Percentiles rank a stretch among this genome's conserved stretches.
phyloP scores from a whole-genome alignment of 805 yeast species.

The Candida hungchunana region DNA sequence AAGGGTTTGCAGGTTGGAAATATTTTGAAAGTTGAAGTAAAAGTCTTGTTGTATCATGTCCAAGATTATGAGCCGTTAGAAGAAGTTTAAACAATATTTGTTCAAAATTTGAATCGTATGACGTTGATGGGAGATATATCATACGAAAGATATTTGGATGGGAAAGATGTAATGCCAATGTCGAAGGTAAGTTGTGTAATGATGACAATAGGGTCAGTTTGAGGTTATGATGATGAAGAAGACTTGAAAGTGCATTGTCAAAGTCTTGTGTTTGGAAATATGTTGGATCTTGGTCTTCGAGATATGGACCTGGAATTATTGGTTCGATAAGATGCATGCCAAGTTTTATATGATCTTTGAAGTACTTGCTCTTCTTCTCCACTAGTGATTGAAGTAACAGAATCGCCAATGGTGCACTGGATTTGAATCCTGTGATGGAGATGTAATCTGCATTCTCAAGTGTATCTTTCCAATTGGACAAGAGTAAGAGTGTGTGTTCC shows the following conservation, averaged over 20 bases:
- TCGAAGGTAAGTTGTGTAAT: conserved; percentile 46
- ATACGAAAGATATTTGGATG: conserved; percentile 58
- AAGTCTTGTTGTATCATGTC: conserved; percentile 40
- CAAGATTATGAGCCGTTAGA: conserved; percentile 46
- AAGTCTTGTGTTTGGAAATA: conserved; percentile 2
- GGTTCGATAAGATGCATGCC: conserved; percentile 35
- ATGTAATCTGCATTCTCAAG: conserved; percentile 46
- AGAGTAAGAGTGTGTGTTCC: conserved; percentile 41
- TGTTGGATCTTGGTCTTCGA: conserved; percentile 30
- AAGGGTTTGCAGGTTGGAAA: conserved; percentile 22
- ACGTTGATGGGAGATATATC: conserved; percentile 39
- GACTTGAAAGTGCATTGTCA: conserved; percentile 1
- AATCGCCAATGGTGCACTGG: conserved; percentile 49
- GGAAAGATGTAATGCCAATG: conserved; percentile 46
- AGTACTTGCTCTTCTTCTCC: conserved; percentile 23
- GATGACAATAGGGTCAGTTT: conserved; percentile 36
- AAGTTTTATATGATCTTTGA: conserved; percentile 17
- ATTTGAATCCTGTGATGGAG: conserved; percentile 47
- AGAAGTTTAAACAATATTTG: conserved; percentile 40
- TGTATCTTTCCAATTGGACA: conserved; percentile 45
- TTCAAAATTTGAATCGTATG: conserved; percentile 36
- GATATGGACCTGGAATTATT: conserved; percentile 34
- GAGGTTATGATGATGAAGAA: conserved; percentile 7
- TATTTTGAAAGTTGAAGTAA: conserved; percentile 41
- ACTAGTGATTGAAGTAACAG: conserved; percentile 44